Base-by-base conservation (phyloP, 2,329 filamentous ascomycete species). In the Anisogramma anomala region DNA sequence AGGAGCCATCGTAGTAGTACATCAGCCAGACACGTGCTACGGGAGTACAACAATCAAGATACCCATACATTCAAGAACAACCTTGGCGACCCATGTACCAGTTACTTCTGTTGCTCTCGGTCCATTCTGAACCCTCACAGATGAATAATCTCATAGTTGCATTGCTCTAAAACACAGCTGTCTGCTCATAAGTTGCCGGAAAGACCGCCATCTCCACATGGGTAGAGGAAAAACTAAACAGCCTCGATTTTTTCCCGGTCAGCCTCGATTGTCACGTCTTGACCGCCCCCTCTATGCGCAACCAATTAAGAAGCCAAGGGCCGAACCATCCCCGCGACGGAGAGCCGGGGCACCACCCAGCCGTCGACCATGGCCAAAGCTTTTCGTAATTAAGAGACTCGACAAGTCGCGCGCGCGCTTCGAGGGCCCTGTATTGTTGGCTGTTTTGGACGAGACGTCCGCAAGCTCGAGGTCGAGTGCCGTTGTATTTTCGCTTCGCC, bases 321-420 rank as follows among this genome's bases (percentile, higher is more conserved):
- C 58, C 55, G 58, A 64, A 61, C 61, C 62, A 63, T 65, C 61
- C 62, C 61, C 58, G 63, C 55, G 59, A 57, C 51, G 52, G 59
- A 58, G 57, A 63, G 56, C 61, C 65, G 66, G 61, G 62, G 59
- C 63, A 57, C 65, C 63, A 64, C 63, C 63, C 67, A 64, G 63
- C 63, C 64, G 62, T 65, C 64, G 64, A 71, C 65, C 68, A 67
- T 64, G 56, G 64, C 63, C 67, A 70, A 67, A 69, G 69, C 63
- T 69, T 71, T 74, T 72, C 57, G 63, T 66, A 70, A 66, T 71
- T 67, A 68, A 61, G 66, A 71, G 65, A 67, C 65, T 65, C 63
- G 65, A 63, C 60, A 58, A n/a, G 60, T 59, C 60, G 65, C 64
- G 64, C 61, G 61, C 59, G 64, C 65, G 59, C 62, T 61, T 61